Evolutionary conservation across 495 filamentous ascomycete species (phyloP).

Genomic region (Zalerion maritima): DNA sequence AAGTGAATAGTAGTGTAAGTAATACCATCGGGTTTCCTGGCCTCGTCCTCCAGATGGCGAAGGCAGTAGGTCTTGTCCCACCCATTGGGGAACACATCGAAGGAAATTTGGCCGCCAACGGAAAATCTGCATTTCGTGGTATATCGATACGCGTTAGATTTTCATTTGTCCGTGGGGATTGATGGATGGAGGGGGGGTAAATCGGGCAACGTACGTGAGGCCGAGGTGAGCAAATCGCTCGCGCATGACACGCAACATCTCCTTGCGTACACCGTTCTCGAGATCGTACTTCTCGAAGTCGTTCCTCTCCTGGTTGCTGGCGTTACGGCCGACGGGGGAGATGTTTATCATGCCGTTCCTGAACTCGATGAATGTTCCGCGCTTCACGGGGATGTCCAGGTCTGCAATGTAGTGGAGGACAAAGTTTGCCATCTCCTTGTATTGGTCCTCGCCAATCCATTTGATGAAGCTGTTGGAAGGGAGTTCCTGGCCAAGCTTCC

Average conservation of each 20-base stretch:
- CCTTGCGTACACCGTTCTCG: slow-evolving; percentile 54
- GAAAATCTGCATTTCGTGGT: slow-evolving; percentile 46
- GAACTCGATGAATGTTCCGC: slow-evolving; percentile 95
- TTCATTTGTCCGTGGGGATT: slow-evolving; percentile 1
- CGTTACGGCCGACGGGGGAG: slow-evolving; percentile 83
- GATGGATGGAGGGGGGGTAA: slow-evolving; percentile 1
- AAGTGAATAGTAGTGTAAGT: slow-evolving; percentile 85
- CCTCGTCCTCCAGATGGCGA: slow-evolving; percentile 71
- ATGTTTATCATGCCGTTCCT: slow-evolving; percentile 96
- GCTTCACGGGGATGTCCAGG: slow-evolving; percentile 73
- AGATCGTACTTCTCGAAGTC: slow-evolving; percentile 70
- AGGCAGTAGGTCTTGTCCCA: slow-evolving; percentile 99
- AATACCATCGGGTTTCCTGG: slow-evolving; percentile 47
- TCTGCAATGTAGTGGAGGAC: slow-evolving; percentile 81
- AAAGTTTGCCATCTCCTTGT: slow-evolving; percentile 78
- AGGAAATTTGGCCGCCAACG: slow-evolving; percentile 92
- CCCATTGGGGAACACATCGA: slow-evolving; percentile 91
- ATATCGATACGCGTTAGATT: slow-evolving; percentile 1
- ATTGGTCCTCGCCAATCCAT: slow-evolving; percentile 84
- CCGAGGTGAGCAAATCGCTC: slow-evolving; percentile 72
- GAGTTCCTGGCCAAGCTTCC: slow-evolving; percentile 58
- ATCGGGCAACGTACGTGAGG: slow-evolving; percentile 51
- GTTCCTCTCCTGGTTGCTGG: slow-evolving; percentile 59
- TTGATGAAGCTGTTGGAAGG: slow-evolving; percentile 70
- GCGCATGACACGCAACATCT: slow-evolving; percentile 57